Evolutionary conservation across 805 yeast genomes (phyloP).

Genomic region (Candida coquimbonensis): DNA sequence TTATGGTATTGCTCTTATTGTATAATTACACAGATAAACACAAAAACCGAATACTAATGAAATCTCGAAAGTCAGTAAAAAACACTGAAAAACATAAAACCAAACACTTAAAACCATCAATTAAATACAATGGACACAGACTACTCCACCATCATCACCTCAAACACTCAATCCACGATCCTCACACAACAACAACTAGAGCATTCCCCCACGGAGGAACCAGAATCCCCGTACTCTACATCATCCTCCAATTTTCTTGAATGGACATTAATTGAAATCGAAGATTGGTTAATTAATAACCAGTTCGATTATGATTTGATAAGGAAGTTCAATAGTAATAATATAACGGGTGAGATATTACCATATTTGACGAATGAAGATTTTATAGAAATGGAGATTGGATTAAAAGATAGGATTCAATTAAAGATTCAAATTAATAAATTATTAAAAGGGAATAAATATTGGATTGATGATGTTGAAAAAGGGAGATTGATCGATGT

Average conservation of each 20-base stretch:
- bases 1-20: too few relatives aligned
- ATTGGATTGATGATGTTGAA: too few relatives aligned
- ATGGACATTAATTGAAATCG: constrained; percentile 21
- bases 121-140: too few relatives aligned
- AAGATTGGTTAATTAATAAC: constrained; percentile 17
- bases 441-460: constrained; percentile 20
- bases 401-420: constrained; percentile 46
- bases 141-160: too few relatives aligned
- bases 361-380: constrained; percentile 65
- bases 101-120: too few relatives aligned
- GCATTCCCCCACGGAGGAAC: background rate
- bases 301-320: constrained; percentile 14
- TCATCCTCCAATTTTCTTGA: background rate
- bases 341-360: constrained; percentile 66
- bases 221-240: background rate
- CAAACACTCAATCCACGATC: too few relatives aligned
- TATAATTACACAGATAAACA: too few relatives aligned
- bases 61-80: too few relatives aligned
- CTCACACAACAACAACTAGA: too few relatives aligned
- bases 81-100: too few relatives aligned
- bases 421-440: constrained; percentile 55
- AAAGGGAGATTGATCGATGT: background rate
- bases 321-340: constrained; percentile 41
- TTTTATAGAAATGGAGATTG: constrained; percentile 65
- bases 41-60: too few relatives aligned